Conservation (phyloP, 106 monocot genomes). For the Acanthochlamys bracteata region DNA sequence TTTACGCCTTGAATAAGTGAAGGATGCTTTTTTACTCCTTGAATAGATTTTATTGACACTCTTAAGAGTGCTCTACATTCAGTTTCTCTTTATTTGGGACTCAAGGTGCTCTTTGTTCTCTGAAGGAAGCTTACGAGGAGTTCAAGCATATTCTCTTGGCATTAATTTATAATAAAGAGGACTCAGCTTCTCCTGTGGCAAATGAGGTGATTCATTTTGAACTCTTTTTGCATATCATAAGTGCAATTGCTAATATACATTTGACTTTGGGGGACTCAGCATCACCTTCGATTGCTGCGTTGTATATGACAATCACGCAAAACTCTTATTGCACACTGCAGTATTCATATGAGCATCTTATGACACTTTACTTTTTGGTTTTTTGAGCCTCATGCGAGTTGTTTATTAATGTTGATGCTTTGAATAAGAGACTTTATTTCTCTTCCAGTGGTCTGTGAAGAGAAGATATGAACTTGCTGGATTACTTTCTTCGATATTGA, state of each 20-base stretch:
- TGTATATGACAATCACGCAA: too few relatives aligned
- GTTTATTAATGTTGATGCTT: too few relatives aligned
- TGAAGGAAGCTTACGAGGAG: slow-evolving; percentile 99
- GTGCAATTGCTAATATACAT: too few relatives aligned
- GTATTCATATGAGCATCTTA: too few relatives aligned
- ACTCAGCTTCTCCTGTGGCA: slow-evolving; percentile 73
- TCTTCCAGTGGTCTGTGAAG: slow-evolving; percentile 83
- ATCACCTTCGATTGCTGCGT: too few relatives aligned
- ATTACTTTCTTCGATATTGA: slow-evolving; percentile 63
- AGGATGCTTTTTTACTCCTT: too few relatives aligned
- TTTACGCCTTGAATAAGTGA: too few relatives aligned
- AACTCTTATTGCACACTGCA: too few relatives aligned
- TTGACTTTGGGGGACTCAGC: too few relatives aligned
- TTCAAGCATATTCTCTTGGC: slow-evolving; percentile 93
- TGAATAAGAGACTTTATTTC: too few relatives aligned
- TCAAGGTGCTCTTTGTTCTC: slow-evolving; percentile 9
- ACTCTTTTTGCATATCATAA: too few relatives aligned
- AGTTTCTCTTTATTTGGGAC: neutral
- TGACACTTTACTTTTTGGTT: neutral
- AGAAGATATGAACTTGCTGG: slow-evolving; percentile 83
- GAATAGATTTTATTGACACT: too few relatives aligned
- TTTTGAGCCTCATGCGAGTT: neutral
- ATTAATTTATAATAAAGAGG: slow-evolving; percentile 79
- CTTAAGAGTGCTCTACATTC: neutral
- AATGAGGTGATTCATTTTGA: slow-evolving; percentile 47